Evolutionary conservation across 2,329 filamentous ascomycete genomes (phyloP).

Genomic region (Stylonectria norvegica): DNA sequence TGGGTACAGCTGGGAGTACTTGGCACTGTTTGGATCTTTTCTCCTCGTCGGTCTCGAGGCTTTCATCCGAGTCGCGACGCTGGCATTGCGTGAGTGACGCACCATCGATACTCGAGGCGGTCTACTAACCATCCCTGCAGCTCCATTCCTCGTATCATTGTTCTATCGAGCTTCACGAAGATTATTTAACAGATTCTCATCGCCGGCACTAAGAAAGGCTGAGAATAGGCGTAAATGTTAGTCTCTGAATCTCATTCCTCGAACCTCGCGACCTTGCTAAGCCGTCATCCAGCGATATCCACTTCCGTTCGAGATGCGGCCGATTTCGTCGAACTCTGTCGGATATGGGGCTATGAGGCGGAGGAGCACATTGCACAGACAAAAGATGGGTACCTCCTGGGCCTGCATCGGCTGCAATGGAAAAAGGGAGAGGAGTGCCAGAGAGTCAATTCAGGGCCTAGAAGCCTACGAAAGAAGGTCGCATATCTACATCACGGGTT

Average conservation of each 20-base stretch:
- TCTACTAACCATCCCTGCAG: conserved; percentile 42
- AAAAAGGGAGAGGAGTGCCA: conserved; percentile 75
- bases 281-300: conserved; percentile 61
- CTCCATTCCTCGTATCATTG: conserved; percentile 74
- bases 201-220: conserved; percentile 64
- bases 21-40: conserved; percentile 81
- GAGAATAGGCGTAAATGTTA: conserved; percentile 64
- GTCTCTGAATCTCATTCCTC: conserved; percentile 35
- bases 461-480: conserved; percentile 73
- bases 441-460: conserved; percentile 69
- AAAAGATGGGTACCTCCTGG: conserved; percentile 86
- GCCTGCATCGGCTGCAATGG: conserved; percentile 83
- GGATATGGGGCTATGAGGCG: conserved; percentile 83
- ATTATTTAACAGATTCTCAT: conserved; percentile 75
- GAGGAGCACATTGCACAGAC: conserved; percentile 97
- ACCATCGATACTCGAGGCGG: conserved; percentile 5
- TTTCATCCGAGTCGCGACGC: conserved; percentile 78
- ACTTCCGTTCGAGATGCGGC: conserved; percentile 78
- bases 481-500: conserved; percentile 94
- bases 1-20: conserved; percentile 69
- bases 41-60: conserved; percentile 78
- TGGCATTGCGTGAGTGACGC: conserved; percentile 70
- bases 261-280: conserved; percentile 42
- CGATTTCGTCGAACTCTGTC: conserved; percentile 93
- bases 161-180: conserved; percentile 79